Base-by-base conservation (phyloP, 495 filamentous ascomycete species). In the Aspergillus heteromorphus region DNA sequence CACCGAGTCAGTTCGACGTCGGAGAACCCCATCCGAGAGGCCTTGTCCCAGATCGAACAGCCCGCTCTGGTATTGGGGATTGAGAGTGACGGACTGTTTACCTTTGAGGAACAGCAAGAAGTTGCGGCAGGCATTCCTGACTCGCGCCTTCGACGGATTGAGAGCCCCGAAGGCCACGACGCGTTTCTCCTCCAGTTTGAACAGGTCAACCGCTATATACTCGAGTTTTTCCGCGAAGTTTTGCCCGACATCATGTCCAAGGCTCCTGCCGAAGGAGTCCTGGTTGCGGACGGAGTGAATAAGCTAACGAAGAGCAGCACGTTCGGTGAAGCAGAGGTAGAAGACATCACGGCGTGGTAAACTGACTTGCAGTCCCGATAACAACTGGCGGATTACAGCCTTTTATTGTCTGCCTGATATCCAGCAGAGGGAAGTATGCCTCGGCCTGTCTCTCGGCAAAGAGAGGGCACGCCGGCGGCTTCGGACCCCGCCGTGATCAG, bases 301-400 rank as follows among this genome's bases (percentile, higher is more conserved):
- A 69, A 70, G 57, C 62, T 87, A 27, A 85, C 78, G 13, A 95
- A 92, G 75, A 89, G 74, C 54, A 95, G 90, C 71, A 91, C 85
- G 2, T 95, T 96, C 73, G 92, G 92, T 6, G 91, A 96, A 72
- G 90, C 89, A 2, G 92, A 98, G 73, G 92, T 97, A 40, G 92
- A 91, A 55, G 93, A 98, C 69, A 96, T 98, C 59, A 96, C 91
- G 49, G 91, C 90, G 36, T 97, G 92, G 92, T 97, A 86, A 66
- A 64, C 19, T 51, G 45, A 56, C 23, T 30, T 14, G 25, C 42
- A 16, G 34, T 36, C 16, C 42, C 23, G 40, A 45, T 40, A 31
- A 45, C 25, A 29, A 16, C 57, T 61, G 60, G 60, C 62, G 64
- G 60, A 63, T 51, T 34, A 45, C 70, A 67, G 72, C 69, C 69